Base-by-base conservation (phyloP, 352 stramenopile species). In the Phytophthora europaea region DNA sequence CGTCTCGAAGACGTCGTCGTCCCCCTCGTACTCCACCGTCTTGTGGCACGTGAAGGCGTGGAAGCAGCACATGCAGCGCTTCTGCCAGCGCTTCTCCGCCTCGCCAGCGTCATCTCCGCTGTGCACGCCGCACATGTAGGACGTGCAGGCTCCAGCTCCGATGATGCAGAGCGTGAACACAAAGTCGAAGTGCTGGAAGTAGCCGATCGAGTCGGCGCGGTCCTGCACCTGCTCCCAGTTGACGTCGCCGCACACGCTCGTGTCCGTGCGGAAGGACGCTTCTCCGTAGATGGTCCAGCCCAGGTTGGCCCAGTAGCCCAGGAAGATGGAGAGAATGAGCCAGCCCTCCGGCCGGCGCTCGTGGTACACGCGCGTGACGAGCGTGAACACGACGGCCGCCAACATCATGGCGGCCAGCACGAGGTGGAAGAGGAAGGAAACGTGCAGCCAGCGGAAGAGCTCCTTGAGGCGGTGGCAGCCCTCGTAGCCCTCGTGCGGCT, bases 151-250 rank as follows among this genome's bases (percentile, higher is more conserved):
- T 10, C 82, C 72, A 5, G 81, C 40, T 12, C 48, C 23, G 15
- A 90, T 75, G 50, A 89, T 62, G 6, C 78, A 75, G 5, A 85
- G 18, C 6, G 86, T 84, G 55, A 93, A 80, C 2, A 93, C 64
- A 59, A 92, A 90, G 52, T 93, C 86, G 65, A 87, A 89, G 70
- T 93, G 84, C 75, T 92, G 86, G 57, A 89, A 85, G 62, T 85
- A 84, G 22, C 67, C 75, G 59, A 93, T 84, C 60, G 75, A 75
- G 72, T 91, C 80, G 9, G 86, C 84, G 16, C 73, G 77, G 59
- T 90, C 75, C 65, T 93, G 84, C 31, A 91, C 70, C 23, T 80
- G 63, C 22, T 87, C 73, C 74, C 80, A 85, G 68, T 89, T 80
- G 7, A 26, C 75, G 56, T 89, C 83, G 7, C 56, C 69, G 60